Evolutionary conservation across 2,329 filamentous ascomycete genomes (phyloP).

Genomic region (Trichocomaceae sp.): DNA sequence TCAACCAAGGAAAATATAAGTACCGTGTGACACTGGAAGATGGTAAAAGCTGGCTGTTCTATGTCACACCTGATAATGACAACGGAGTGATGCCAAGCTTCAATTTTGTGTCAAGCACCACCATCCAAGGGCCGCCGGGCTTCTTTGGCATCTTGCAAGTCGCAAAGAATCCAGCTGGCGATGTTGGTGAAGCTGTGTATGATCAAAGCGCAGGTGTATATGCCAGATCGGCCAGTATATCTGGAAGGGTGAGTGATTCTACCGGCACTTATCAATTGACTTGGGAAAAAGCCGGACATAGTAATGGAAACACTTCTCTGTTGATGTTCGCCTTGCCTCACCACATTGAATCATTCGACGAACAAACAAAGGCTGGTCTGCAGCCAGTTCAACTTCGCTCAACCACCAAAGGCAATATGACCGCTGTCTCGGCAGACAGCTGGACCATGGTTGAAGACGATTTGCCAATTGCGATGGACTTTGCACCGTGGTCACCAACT

Average conservation of each 20-base stretch:
- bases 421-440: constrained; percentile 60
- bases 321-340: constrained; percentile 87
- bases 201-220: constrained; percentile 73
- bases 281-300: constrained; percentile 65
- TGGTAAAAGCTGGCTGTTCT: constrained; percentile 70
- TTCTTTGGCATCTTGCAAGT: constrained; percentile 80
- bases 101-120: constrained; percentile 55
- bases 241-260: constrained; percentile 51
- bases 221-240: constrained; percentile 56
- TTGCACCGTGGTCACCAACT: constrained; percentile 66
- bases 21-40: constrained; percentile 69
- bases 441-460: constrained; percentile 72
- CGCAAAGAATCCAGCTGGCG: constrained; percentile 61
- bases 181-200: constrained; percentile 59
- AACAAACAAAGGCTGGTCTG: constrained; percentile 43
- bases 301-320: constrained; percentile 49
- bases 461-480: constrained; percentile 68
- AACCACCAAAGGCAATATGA: constrained; percentile 76
- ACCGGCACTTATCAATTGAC: constrained; percentile 65
- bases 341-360: constrained; percentile 69
- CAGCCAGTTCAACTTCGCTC: constrained; percentile 61
- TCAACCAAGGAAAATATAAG: constrained; percentile 63
- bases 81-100: constrained; percentile 60
- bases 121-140: constrained; percentile 56
- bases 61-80: constrained; percentile 52